These are phyloP conservation scores for Pachyrhizus erosus DNA, from an alignment of 306 rosid species.

Conservation along the genomic window DNA sequence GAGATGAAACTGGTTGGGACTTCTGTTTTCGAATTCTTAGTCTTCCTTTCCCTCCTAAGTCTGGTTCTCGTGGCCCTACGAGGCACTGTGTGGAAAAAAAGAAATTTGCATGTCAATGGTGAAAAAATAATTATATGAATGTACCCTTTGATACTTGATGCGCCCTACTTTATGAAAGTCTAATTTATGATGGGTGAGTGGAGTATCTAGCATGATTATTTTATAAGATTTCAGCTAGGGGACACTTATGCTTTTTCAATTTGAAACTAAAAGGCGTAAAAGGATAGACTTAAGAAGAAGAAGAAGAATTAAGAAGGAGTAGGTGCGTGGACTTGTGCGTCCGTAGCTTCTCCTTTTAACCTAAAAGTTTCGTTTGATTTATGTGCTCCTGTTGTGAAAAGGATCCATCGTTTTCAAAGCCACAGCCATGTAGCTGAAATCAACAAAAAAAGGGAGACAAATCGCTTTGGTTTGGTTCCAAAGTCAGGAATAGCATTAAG, in stretches of 20 bases:
- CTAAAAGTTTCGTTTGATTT: slow-evolving; percentile 68
- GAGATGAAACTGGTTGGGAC: background rate
- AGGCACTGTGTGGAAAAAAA: slow-evolving; percentile 47
- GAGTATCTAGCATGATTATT: slow-evolving; percentile 37
- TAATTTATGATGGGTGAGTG: slow-evolving; percentile 35
- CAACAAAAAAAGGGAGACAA: slow-evolving; percentile 53
- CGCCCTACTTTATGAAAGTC: slow-evolving; percentile 38
- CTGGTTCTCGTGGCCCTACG: slow-evolving; percentile 48
- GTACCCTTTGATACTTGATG: slow-evolving; percentile 52
- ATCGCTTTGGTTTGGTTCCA: slow-evolving; percentile 55
- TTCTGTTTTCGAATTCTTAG: slow-evolving; percentile 44
- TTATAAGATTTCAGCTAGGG: slow-evolving; percentile 37
- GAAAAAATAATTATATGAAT: slow-evolving; percentile 49
- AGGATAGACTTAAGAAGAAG: slow-evolving; percentile 41
- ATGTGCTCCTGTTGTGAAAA: slow-evolving; percentile 56
- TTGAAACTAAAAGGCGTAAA: slow-evolving; percentile 34
- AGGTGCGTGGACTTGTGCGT: slow-evolving; percentile 87
- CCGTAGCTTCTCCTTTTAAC: slow-evolving; percentile 70
- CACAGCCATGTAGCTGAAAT: slow-evolving; percentile 44
- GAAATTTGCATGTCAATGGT: slow-evolving; percentile 60
- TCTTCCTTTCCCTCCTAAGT: slow-evolving; percentile 53
- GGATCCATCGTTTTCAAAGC: slow-evolving; percentile 49
- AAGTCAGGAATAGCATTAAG: slow-evolving; percentile 59
- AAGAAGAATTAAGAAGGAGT: slow-evolving; percentile 22
- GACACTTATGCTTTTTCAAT: slow-evolving; percentile 40